Conservation (phyloP, 345 rosid genomes). For the Firmiana major region DNA sequence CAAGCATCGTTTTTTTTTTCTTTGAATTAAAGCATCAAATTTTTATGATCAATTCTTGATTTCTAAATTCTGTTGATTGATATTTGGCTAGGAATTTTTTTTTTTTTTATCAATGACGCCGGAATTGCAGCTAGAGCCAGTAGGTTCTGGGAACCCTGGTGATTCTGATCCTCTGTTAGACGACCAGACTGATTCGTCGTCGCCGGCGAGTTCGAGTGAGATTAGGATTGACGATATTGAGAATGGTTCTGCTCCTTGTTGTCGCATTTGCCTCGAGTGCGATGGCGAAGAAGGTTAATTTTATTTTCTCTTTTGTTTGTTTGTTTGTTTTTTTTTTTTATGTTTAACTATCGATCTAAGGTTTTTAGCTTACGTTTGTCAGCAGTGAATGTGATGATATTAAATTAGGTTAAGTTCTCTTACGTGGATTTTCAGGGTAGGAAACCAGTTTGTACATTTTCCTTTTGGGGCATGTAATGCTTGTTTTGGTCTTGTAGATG, state of each 20-base stretch:
- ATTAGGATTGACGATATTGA: constrained; percentile 63
- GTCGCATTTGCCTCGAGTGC: constrained; percentile 91
- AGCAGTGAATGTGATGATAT: not conserved
- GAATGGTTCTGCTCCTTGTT: constrained; percentile 60
- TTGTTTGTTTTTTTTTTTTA: too few relatives aligned
- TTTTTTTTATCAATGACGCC: constrained; percentile 36
- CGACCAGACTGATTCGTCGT: constrained; percentile 30
- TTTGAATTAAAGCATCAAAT: not conserved
- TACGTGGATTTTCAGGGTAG: not conserved
- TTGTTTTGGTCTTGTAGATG: constrained; percentile 37
- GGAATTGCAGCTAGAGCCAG: constrained; percentile 66
- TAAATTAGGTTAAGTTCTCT: not conserved
- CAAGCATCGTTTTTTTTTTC: not conserved
- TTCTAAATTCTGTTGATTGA: not conserved
- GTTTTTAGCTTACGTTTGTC: not conserved
- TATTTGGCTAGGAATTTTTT: not conserved
- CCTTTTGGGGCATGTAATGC: not conserved
- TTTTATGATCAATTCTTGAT: not conserved
- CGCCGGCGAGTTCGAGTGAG: constrained; percentile 44
- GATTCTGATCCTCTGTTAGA: constrained; percentile 77
- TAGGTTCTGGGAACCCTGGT: constrained; percentile 33
- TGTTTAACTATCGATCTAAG: not conserved
- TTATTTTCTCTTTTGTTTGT: not conserved
- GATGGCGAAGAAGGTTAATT: constrained; percentile 62
- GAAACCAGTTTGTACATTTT: not conserved